These are phyloP conservation scores for Trichophyton rubrum DNA, from an alignment of 2,329 filamentous ascomycete genomes.

Conservation along the genomic window DNA sequence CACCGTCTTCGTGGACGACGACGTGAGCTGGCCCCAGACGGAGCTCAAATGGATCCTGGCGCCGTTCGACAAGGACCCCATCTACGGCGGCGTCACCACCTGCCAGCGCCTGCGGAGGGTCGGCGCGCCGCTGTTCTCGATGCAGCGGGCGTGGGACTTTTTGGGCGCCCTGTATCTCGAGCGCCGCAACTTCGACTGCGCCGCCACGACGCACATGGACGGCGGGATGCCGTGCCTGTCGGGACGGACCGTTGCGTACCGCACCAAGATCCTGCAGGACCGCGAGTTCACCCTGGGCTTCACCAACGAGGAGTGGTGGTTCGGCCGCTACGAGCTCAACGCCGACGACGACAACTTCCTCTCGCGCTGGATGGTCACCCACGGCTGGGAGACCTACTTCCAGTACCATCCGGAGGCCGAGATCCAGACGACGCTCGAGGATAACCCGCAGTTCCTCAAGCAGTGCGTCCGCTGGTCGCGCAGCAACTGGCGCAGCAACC, in stretches of 20 bases:
- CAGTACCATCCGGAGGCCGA: slow-evolving; percentile 87
- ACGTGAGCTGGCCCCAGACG: slow-evolving; percentile 81
- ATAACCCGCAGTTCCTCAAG: slow-evolving; percentile 76
- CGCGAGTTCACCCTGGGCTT: slow-evolving; percentile 78
- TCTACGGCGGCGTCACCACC: slow-evolving; percentile 81
- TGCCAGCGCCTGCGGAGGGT: slow-evolving; percentile 73
- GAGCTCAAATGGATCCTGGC: slow-evolving; percentile 85
- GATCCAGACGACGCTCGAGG: slow-evolving; percentile 84
- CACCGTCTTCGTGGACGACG: slow-evolving; percentile 88
- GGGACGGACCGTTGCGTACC: slow-evolving; percentile 83
- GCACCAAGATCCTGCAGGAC: slow-evolving; percentile 74
- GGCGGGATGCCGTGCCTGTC: slow-evolving; percentile 96
- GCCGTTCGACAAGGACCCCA: slow-evolving; percentile 65
- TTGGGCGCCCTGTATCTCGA: slow-evolving; percentile 86
- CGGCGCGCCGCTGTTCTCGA: slow-evolving; percentile 43
- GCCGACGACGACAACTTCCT: slow-evolving; percentile 98
- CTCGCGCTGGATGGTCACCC: slow-evolving; percentile 84
- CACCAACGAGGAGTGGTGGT: slow-evolving; percentile 76
- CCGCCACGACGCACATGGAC: slow-evolving; percentile 86
- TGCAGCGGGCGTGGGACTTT: slow-evolving; percentile 65
- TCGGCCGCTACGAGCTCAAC: slow-evolving; percentile 71
- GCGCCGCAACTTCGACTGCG: slow-evolving; percentile 91
- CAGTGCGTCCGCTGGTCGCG: slow-evolving; percentile 92
- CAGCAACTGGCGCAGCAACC: slow-evolving; percentile 96
- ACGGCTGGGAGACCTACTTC: slow-evolving; percentile 88